phyloP scores from a whole-genome alignment of 768 basidiomycete species.

The Kwoniella dejecticola region DNA sequence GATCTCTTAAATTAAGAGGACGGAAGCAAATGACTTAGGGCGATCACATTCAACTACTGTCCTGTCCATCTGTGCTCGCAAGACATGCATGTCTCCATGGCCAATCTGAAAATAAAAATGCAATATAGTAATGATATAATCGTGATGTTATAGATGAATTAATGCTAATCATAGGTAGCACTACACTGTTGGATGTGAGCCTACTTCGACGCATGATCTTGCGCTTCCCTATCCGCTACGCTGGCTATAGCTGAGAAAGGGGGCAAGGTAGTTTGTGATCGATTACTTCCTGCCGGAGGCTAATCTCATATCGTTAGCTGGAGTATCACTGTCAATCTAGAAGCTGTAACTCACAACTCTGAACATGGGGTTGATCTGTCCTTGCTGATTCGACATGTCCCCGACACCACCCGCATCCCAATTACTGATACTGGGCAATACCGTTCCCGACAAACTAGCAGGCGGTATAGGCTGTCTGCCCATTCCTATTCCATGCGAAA shows the following conservation, averaged over 20 bases:
- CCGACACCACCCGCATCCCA: slow-evolving; percentile 27
- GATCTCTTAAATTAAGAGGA: too few relatives aligned
- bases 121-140: too few relatives aligned
- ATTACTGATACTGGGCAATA: slow-evolving; percentile 44
- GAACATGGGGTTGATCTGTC: slow-evolving; percentile 52
- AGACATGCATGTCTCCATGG: too few relatives aligned
- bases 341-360: slow-evolving; percentile 47
- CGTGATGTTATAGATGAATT: too few relatives aligned
- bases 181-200: too few relatives aligned
- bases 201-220: slow-evolving; percentile 27
- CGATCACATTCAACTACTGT: too few relatives aligned
- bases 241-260: slow-evolving; percentile 55
- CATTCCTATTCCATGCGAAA: slow-evolving; percentile 43
- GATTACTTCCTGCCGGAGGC: slow-evolving; percentile 27
- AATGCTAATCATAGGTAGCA: too few relatives aligned
- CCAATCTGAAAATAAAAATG: too few relatives aligned
- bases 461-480: slow-evolving; percentile 32
- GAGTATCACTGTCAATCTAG: neutral
- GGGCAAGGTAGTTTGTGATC: slow-evolving; percentile 44
- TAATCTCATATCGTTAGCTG: slow-evolving; percentile 11
- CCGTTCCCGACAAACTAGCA: slow-evolving; percentile 19
- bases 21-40: too few relatives aligned
- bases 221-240: slow-evolving; percentile 46
- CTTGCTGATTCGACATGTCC: slow-evolving; percentile 6
- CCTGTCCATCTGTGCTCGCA: too few relatives aligned